phyloP scores from a whole-genome alignment of 805 yeast species.

The Diddensiella santjacobensis region DNA sequence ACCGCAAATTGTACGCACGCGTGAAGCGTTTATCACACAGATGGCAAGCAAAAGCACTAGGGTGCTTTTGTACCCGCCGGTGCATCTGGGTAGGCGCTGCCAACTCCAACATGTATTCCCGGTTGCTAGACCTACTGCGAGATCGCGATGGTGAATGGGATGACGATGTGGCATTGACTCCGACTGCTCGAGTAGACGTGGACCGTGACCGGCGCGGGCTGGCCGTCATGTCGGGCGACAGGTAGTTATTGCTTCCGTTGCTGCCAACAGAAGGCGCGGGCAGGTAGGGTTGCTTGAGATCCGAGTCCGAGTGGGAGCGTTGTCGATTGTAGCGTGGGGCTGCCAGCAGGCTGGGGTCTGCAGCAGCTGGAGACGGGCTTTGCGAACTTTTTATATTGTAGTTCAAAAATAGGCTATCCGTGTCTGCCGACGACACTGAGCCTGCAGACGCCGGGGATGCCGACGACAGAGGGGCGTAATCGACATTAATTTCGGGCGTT shows the following conservation, averaged over 20 bases:
- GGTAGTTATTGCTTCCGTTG: conserved; percentile 4
- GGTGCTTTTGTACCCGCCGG: conserved; percentile 63
- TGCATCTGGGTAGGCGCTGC: conserved; percentile 55
- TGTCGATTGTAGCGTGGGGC: conserved; percentile 2
- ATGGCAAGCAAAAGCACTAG: conserved; percentile 70
- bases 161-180: neutral
- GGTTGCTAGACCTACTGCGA: conserved; percentile 7
- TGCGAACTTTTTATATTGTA: neutral
- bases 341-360: neutral
- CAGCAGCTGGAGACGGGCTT: neutral
- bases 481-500: conserved; percentile 1
- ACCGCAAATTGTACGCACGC: conserved; percentile 86
- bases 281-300: conserved; percentile 1
- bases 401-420: neutral
- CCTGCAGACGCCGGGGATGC: neutral
- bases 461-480: neutral
- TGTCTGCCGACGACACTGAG: conserved; percentile 6
- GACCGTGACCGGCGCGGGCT: conserved; percentile 6
- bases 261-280: conserved; percentile 1
- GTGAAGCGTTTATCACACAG: conserved; percentile 85
- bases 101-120: conserved; percentile 62
- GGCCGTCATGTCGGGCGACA: neutral
- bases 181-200: neutral
- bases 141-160: conserved; percentile 9
- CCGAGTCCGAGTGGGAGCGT: conserved; percentile 17